Percentiles rank a stretch among this genome's conserved stretches.
Evolutionary conservation across 1,139 yeast genomes (phyloP).

Genomic region (Geotrichum bryndzae): DNA sequence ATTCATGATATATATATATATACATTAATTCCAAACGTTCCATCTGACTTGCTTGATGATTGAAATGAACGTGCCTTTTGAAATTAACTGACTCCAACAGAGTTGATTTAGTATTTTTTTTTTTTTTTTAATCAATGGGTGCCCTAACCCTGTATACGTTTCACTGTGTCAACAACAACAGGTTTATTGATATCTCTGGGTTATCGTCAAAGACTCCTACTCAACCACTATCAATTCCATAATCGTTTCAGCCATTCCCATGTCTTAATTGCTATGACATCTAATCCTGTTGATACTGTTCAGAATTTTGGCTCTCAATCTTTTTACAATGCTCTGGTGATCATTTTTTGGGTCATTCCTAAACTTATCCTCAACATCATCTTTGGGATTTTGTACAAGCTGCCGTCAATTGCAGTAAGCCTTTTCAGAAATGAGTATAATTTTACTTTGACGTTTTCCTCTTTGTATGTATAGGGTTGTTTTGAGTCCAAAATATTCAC

Average conservation of each 20-base stretch:
- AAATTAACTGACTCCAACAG: not conserved
- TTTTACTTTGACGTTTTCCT: constrained; percentile 27
- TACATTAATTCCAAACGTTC: too few species aligned
- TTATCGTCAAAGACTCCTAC: not conserved
- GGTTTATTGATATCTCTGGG: not conserved
- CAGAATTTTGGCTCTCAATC: not conserved
- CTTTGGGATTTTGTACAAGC: constrained; percentile 15
- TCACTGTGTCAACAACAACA: not conserved
- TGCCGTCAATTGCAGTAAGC: constrained; percentile 6
- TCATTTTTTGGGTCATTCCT: constrained; percentile 15
- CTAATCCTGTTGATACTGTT: not conserved
- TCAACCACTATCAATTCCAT: not conserved
- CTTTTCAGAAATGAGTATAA: constrained; percentile 23
- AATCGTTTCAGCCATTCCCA: not conserved
- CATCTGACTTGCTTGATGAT: too few species aligned
- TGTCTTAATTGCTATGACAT: not conserved
- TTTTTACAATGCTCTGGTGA: not conserved
- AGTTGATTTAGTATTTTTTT: too few species aligned
- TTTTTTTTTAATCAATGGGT: too few species aligned
- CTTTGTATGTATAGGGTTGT: constrained; percentile 22
- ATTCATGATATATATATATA: too few species aligned
- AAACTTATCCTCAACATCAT: constrained; percentile 4
- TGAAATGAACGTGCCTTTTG: too few species aligned
- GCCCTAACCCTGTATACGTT: not conserved
- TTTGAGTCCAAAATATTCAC: constrained; percentile 4